Evolutionary conservation across 768 basidiomycete genomes (phyloP).

Genomic region (Kwoniella pini): DNA sequence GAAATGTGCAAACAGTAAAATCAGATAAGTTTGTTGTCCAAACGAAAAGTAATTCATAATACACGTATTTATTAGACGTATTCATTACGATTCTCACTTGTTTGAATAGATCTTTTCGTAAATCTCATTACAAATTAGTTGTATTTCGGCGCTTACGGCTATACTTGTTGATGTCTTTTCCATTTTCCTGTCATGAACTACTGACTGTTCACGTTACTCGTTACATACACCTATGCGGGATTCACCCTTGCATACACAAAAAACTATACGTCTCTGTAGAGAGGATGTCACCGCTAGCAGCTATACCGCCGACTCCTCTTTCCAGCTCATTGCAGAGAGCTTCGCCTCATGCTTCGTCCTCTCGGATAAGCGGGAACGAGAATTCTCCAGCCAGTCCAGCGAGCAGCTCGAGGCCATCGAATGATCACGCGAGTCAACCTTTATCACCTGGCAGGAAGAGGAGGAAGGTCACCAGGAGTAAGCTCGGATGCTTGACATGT

Average conservation of each 20-base stretch:
- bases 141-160: constrained; percentile 1
- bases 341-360: not conserved
- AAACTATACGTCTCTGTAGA: no score
- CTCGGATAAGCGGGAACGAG: not conserved
- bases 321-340: not conserved
- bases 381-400: constrained; percentile 5
- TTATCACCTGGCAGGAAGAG: constrained; percentile 24
- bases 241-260: not conserved
- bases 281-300: not conserved
- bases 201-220: not conserved
- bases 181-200: not conserved
- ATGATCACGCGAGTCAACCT: not conserved
- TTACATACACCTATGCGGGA: not conserved
- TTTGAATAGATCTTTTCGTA: not conserved
- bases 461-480: constrained; percentile 36
- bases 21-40: no score
- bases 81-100: no score
- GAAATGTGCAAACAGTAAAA: no score
- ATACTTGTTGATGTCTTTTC: not conserved
- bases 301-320: not conserved
- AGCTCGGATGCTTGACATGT: constrained; percentile 40
- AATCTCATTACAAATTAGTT: not conserved
- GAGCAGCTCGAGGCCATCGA: not conserved
- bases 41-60: no score
- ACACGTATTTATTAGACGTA: no score